These are phyloP conservation scores for Aspergillus japonicus DNA, from an alignment of 2,329 filamentous ascomycete species.

Conservation along the genomic window DNA sequence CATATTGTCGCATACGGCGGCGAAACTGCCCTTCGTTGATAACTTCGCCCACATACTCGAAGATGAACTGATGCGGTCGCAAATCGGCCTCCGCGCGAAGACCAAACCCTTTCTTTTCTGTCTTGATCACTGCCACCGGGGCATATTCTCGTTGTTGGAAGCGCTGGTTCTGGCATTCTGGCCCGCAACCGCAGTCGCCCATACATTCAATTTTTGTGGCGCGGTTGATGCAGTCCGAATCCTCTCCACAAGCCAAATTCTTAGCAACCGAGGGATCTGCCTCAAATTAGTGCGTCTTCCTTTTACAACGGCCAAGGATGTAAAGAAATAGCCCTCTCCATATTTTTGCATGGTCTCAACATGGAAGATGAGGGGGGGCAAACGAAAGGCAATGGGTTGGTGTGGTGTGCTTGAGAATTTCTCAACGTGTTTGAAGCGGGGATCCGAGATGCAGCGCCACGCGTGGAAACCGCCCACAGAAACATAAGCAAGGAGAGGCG, in stretches of 20 bases:
- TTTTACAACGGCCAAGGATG: conserved; percentile 1
- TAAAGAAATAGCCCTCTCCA: conserved; percentile 1
- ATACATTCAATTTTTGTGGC: conserved; percentile 97
- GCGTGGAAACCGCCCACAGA: not conserved
- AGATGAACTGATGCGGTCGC: conserved; percentile 85
- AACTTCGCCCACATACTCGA: conserved; percentile 97
- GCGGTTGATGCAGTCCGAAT: conserved; percentile 97
- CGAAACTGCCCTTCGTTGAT: conserved; percentile 91
- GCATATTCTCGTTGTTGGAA: conserved; percentile 91
- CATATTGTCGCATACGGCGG: conserved; percentile 86
- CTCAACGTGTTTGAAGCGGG: not conserved
- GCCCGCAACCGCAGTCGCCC: conserved; percentile 81
- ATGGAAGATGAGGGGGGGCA: not conserved
- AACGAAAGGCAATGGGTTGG: not conserved
- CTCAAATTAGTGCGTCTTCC: conserved; percentile 5
- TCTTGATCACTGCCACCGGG: conserved; percentile 91
- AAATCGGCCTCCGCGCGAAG: conserved; percentile 78
- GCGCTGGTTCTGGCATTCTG: conserved; percentile 87
- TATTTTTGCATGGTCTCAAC: not conserved
- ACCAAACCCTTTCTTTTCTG: conserved; percentile 95
- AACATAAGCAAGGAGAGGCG: not conserved
- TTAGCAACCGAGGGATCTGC: conserved; percentile 51
- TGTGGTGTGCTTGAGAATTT: not conserved
- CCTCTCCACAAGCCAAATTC: conserved; percentile 89
- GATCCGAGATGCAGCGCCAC: not conserved